Percentiles rank a stretch among this genome's conserved stretches.
phyloP scores from a whole-genome alignment of 345 rosid species.

The Linum lewisii region DNA sequence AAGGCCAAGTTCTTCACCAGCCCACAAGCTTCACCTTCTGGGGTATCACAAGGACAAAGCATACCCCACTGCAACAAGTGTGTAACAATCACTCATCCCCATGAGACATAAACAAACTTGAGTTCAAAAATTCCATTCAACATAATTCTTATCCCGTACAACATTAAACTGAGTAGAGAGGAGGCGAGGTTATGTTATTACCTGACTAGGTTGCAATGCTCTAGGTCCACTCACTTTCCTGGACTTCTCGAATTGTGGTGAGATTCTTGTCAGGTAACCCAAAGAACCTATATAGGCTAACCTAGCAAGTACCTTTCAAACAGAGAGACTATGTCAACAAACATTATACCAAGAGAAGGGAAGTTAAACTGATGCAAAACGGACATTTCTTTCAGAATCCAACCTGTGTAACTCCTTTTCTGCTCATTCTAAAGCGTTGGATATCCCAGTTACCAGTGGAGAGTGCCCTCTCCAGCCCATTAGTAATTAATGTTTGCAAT shows the following conservation, averaged over 20 bases:
- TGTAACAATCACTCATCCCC: constrained; percentile 3
- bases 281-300: constrained; percentile 68
- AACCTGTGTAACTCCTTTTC: constrained; percentile 98
- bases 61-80: constrained; percentile 71
- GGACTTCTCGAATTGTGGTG: constrained; percentile 90
- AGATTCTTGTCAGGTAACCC: constrained; percentile 74
- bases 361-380: constrained; percentile 8
- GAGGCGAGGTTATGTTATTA: constrained; percentile 20
- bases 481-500: constrained; percentile 33
- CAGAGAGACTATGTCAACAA: constrained; percentile 17
- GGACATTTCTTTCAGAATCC: constrained; percentile 3
- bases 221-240: constrained; percentile 99
- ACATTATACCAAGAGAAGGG: constrained; percentile 11
- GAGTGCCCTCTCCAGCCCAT: constrained; percentile 77
- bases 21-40: constrained; percentile 96
- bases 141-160: background rate
- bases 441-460: constrained; percentile 91
- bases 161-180: background rate
- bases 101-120: background rate
- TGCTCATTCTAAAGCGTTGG: constrained; percentile 87
- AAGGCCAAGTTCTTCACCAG: constrained; percentile 93
- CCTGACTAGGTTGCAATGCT: constrained; percentile 98
- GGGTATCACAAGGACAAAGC: constrained; percentile 99
- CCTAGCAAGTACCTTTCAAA: constrained; percentile 58
- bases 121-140: constrained; percentile 2